A percentile compares a stretch with the other conserved stretches of the same genome.
phyloP scores from a whole-genome alignment of 768 basidiomycete species.

The Kwoniella sp. region DNA sequence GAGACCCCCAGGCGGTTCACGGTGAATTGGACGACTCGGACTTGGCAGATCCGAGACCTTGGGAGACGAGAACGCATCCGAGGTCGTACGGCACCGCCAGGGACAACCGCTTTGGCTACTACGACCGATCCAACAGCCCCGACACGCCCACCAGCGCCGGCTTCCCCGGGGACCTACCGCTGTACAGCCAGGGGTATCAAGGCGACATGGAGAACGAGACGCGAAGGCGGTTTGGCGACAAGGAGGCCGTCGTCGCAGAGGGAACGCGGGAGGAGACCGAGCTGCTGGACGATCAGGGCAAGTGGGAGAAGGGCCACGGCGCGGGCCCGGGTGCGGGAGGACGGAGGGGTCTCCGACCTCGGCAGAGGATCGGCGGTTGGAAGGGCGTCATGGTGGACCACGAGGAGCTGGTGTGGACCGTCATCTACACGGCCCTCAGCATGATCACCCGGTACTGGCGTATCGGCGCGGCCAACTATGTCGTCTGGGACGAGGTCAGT shows the following conservation, averaged over 20 bases:
- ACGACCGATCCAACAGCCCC: neutral
- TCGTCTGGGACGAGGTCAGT: constrained; percentile 86
- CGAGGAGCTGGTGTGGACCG: constrained; percentile 48
- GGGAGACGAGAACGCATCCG: constrained; percentile 28
- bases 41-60: constrained; percentile 37
- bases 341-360: constrained; percentile 44
- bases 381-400: constrained; percentile 45
- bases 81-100: constrained; percentile 30
- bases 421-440: constrained; percentile 83
- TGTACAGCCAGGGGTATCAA: constrained; percentile 19
- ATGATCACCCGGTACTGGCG: constrained; percentile 93
- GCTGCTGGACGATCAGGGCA: constrained; percentile 35
- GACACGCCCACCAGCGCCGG: neutral
- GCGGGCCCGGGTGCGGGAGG: constrained; percentile 46
- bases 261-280: constrained; percentile 9
- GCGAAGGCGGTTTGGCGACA: constrained; percentile 21
- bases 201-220: constrained; percentile 38
- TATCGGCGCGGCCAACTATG: constrained; percentile 77
- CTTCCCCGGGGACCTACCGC: constrained; percentile 24
- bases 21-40: constrained; percentile 5
- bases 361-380: constrained; percentile 39
- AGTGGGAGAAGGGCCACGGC: constrained; percentile 46
- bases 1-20: neutral
- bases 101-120: neutral
- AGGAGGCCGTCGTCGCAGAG: constrained; percentile 12